Base-by-base conservation (phyloP, 2,329 filamentous ascomycete species). In the Rhynchosporium secalis region DNA sequence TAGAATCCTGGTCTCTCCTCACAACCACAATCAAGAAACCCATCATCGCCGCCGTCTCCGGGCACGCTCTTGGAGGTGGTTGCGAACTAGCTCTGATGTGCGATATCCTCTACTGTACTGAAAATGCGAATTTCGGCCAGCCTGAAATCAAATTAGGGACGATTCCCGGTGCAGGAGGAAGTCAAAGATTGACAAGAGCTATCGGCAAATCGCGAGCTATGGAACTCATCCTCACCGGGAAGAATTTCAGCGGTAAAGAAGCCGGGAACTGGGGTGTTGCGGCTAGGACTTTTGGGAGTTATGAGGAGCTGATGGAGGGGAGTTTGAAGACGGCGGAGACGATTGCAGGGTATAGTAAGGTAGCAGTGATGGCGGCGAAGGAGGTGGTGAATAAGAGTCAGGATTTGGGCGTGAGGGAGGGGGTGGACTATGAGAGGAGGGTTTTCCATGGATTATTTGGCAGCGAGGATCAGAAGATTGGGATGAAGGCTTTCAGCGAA, bases 331-430 rank as follows among this genome's bases (percentile, higher is more conserved):
- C 92, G 20, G 95, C 95, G 2, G 91, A 90, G 81, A 93, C 86
- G 58, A 97, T 99, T 78, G 93, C 95, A 0, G 80, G 89, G 0
- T 92, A 95, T 77, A 93, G 90, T 58, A 86, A 83, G 73, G 88
- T 99, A n/a, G 90, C 94, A 1, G 86, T 96, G 62, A 87, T 92
- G 78, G 95, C 90, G 10, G 89, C 86, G 62, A 99, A 99, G 83
- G 95, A 99, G 81, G 94, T 95, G n/a, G 94, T 99, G 61, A 96
- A 98, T 76, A 98, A 97, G 87, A 96, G 92, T 76, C 93, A 98
- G 81, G 95, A 99, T 71, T 78, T 96, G 69, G 82, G 88, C 3
- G 79, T 99, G 63, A 81, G 90, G 70, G 95, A 98, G 73, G 95
- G 95, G 13, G 90, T 99, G 1, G 95, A 99, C 79, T 98, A 87